Base-by-base conservation (phyloP, 768 basidiomycete genomes). In the Podaxis rugospora region DNA sequence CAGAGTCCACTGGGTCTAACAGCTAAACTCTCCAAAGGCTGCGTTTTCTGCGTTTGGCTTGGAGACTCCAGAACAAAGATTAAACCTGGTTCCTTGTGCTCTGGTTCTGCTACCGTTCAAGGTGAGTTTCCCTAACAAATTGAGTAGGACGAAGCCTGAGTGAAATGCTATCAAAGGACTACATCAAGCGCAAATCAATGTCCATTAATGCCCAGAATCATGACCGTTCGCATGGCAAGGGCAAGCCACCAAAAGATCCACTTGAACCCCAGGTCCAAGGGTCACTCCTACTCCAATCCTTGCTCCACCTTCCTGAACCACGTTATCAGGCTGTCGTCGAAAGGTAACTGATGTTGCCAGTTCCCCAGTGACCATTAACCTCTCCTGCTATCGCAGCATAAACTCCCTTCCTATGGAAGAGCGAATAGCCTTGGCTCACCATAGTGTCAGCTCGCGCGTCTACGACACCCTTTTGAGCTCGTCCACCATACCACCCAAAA, bases 211-310 rank as follows among this genome's bases (percentile, higher is more conserved):
- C 54, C n/a, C 57, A 52, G 40, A 67, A 27, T 39, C 54, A 64
- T 62, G 65, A 64, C 40, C 67, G 64, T 54, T 66, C 53, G 27
- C 47, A 47, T 6, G 63, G 35, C 5, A 50, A 50, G 36, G 39
- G 55, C 14, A 55, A 56, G 25, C 37, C 54, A 32, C 53, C 59
- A 7, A 25, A 50, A 66, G 75, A 77, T 58, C 75, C 77, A 1
- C 68, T 85, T 44, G 88, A 87, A 67, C 85, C 88, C 5, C 90
- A 85, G 66, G 82, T 89, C 11, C 93, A 94, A 70, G 96, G 96
- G 1, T 90, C 92, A 2, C 72, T 98, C 16, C 74, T 99, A 11
- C 73, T 98, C 1, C 95, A 98, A 72, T 86, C 90, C 2, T 75
- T 98, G 61, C 80, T 98, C 25, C 82, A 80, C 32, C 79, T 97